Evolutionary conservation across 495 filamentous ascomycete species (phyloP), one percentile per base, ranked within the genome.

Genomic region (Amphirosellinia nigrospora): DNA sequence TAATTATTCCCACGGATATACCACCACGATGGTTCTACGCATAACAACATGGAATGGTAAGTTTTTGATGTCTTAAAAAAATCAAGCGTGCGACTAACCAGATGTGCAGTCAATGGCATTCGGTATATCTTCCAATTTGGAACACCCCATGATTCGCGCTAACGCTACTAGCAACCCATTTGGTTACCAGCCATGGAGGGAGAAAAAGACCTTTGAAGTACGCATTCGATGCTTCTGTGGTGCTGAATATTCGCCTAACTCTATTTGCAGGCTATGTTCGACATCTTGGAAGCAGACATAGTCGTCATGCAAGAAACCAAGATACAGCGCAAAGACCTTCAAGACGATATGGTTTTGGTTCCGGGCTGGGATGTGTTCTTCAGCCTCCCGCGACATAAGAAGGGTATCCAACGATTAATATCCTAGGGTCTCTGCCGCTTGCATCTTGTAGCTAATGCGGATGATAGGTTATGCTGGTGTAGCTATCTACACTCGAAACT

Each of bases 351-450:
- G 94, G 94, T 99, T 16, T 79, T 98, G 6, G 90, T 99, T 0
- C 90, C 93, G 0, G 96, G 96, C 30, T 99, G 96, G 96, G 96
- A 99, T 78, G 97, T 94, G 72, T 97, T 90, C 78, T 98, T 97
- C 80, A 97, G 93, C 75, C 85, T 99, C 8, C 96, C 96, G 9
- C 92, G 89, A 76, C 85, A 96, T 73, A 98, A 98, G 81, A 97
- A 98, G 82, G 96, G 94, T 92, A 78, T 16, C 72, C 65, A 39
- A 28, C 11, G 48, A 34, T 32, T 16, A 13, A n/a, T n/a, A 0
- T 60, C 15, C 61, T 9, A 8, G 53, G 7, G 19, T 19, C 8
- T 1, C 66, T 46, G 9, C 36, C 9, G 1, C 32, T 53, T 43
- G 28, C n/a, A 19, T 32, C n/a, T 39, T n/a, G 55, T 6, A 32